Evolutionary conservation across 2,329 filamentous ascomycete genomes (phyloP).

Genomic region (Fusarium robinianum): DNA sequence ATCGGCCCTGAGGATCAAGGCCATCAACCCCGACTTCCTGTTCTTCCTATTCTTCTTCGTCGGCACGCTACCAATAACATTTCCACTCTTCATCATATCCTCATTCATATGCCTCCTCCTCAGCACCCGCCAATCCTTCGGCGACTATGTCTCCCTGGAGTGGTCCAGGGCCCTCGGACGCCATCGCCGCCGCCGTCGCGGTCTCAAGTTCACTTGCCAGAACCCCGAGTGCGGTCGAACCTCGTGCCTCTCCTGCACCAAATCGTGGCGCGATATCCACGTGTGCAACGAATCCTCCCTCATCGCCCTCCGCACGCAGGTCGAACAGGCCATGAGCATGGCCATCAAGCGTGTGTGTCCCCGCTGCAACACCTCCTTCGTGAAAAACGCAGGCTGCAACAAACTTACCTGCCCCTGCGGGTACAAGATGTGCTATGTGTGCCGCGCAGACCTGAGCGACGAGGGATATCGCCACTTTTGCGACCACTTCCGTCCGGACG

Average conservation of each 20-base stretch:
- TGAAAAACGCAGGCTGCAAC: constrained; percentile 94
- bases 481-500: constrained; percentile 86
- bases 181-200: constrained; percentile 70
- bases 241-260: constrained; percentile 82
- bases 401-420: constrained; percentile 95
- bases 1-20: constrained; percentile 60
- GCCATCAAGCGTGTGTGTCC: constrained; percentile 96
- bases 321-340: constrained; percentile 91
- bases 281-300: constrained; percentile 85
- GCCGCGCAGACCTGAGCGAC: constrained; percentile 72
- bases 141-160: constrained; percentile 48
- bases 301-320: constrained; percentile 80
- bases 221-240: constrained; percentile 67
- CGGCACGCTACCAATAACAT: constrained; percentile 58
- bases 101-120: constrained; percentile 51
- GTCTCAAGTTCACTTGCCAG: constrained; percentile 77
- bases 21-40: constrained; percentile 53
- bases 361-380: constrained; percentile 85
- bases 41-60: constrained; percentile 58
- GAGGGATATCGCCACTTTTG: constrained; percentile 95
- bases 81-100: constrained; percentile 56
- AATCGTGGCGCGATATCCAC: constrained; percentile 86
- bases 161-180: constrained; percentile 66
- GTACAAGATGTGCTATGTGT: constrained; percentile 98
- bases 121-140: constrained; percentile 49